These are phyloP conservation scores for Termitomyces heimii DNA, from an alignment of 768 basidiomycete genomes.

Conservation along the genomic window DNA sequence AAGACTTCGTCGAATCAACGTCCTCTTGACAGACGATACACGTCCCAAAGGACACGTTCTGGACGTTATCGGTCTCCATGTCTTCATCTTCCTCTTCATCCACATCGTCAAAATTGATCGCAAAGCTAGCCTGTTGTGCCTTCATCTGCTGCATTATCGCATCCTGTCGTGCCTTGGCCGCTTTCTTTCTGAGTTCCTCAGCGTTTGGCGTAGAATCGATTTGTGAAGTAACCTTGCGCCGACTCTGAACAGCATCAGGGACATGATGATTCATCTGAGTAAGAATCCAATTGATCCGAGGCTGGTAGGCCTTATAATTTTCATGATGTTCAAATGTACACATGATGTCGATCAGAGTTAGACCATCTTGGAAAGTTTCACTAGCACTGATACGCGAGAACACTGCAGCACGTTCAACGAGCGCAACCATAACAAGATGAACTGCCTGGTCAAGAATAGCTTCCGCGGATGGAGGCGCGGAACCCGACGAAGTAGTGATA, in stretches of 20 bases:
- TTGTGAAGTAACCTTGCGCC: conserved; percentile 37
- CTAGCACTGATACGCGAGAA: conserved; percentile 57
- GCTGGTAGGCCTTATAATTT: conserved; percentile 64
- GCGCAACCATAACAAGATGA: conserved; percentile 79
- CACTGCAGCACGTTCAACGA: conserved; percentile 59
- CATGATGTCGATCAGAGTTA: conserved; percentile 65
- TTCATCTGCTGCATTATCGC: conserved; percentile 96
- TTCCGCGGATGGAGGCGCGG: conserved; percentile 73
- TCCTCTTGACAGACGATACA: conserved; percentile 99
- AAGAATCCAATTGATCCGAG: conserved; percentile 75
- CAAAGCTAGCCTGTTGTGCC: conserved; percentile 83
- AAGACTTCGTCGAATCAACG: conserved; percentile 62
- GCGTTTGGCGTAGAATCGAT: conserved; percentile 35
- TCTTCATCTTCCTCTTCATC: conserved; percentile 70
- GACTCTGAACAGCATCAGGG: conserved; percentile 48
- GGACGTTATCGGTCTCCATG: conserved; percentile 42
- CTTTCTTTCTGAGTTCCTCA: conserved; percentile 71
- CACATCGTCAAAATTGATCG: conserved; percentile 68
- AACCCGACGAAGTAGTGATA: conserved; percentile 51
- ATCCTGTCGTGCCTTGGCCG: conserved; percentile 87
- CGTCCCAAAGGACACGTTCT: conserved; percentile 67
- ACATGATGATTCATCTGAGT: conserved; percentile 49
- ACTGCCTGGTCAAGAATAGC: conserved; percentile 86
- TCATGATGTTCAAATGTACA: conserved; percentile 76
- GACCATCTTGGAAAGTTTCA: conserved; percentile 50